These are phyloP conservation scores for Thecaphora thlaspeos DNA, from an alignment of 1,284 basidiomycete species.

Conservation along the genomic window DNA sequence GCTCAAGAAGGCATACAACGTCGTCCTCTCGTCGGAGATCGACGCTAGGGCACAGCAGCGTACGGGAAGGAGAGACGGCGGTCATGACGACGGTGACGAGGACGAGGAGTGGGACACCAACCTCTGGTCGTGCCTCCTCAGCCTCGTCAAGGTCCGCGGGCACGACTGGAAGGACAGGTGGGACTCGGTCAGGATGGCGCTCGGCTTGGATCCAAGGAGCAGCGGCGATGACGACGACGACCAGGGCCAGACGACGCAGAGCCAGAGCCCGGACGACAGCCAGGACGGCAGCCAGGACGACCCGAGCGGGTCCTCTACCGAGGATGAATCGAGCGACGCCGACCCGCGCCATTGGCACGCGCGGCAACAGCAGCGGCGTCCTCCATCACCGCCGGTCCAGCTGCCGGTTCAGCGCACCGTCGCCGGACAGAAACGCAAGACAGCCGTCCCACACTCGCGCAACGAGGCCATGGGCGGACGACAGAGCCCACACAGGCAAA, in stretches of 20 bases:
- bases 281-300: neutral
- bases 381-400: too few relatives aligned
- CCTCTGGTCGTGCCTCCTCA: conserved; percentile 51
- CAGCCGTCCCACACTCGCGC: neutral
- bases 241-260: neutral
- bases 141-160: conserved; percentile 50
- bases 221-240: conserved; percentile 16
- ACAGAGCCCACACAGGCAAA: too few relatives aligned
- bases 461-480: too few relatives aligned
- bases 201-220: conserved; percentile 48
- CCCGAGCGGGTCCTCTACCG: too few relatives aligned
- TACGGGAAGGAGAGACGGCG: too few relatives aligned
- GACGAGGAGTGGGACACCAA: conserved; percentile 34
- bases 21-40: conserved; percentile 13
- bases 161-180: conserved; percentile 49
- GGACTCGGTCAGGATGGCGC: conserved; percentile 47
- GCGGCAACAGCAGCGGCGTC: neutral
- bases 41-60: too few relatives aligned
- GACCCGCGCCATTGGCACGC: neutral
- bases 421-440: neutral
- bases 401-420: too few relatives aligned
- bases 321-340: neutral
- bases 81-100: neutral
- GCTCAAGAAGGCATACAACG: conserved; percentile 47
- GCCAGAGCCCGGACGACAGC: conserved; percentile 7